phyloP scores from a whole-genome alignment of 257 asterid species.

The Solanum etuberosum region DNA sequence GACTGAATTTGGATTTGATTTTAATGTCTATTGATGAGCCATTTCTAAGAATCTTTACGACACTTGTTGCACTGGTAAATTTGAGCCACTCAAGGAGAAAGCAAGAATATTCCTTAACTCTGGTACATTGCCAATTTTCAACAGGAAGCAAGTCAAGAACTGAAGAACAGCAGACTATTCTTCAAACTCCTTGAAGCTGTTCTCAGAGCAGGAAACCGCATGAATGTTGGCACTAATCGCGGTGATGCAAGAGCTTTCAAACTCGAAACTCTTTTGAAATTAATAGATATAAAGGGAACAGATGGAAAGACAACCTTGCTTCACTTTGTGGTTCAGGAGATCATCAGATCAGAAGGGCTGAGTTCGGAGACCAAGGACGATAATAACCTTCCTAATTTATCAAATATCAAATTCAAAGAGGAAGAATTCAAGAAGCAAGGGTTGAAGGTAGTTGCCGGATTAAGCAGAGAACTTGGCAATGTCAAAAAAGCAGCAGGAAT shows the following conservation, averaged over 20 bases:
- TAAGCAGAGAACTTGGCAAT: conserved; percentile 40
- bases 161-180: conserved; percentile 49
- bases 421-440: conserved; percentile 41
- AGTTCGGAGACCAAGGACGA: conserved; percentile 26
- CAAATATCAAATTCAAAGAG: conserved; percentile 16
- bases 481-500: conserved; percentile 50
- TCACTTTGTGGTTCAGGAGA: conserved; percentile 72
- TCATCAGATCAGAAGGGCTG: conserved; percentile 61
- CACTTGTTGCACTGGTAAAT: not conserved
- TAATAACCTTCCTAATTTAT: conserved; percentile 9
- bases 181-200: conserved; percentile 79
- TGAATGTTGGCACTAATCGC: conserved; percentile 70
- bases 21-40: not conserved
- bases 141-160: conserved; percentile 56
- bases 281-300: conserved; percentile 51
- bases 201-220: conserved; percentile 65
- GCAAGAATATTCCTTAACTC: not conserved
- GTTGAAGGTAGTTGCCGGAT: conserved; percentile 44
- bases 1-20: not conserved
- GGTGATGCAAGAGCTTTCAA: conserved; percentile 63
- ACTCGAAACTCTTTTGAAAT: conserved; percentile 59
- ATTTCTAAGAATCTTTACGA: not conserved
- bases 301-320: conserved; percentile 67
- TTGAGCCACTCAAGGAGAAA: not conserved
- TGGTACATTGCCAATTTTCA: not conserved